phyloP scores from a whole-genome alignment of 805 yeast species.

The Myxozyma geophila region DNA sequence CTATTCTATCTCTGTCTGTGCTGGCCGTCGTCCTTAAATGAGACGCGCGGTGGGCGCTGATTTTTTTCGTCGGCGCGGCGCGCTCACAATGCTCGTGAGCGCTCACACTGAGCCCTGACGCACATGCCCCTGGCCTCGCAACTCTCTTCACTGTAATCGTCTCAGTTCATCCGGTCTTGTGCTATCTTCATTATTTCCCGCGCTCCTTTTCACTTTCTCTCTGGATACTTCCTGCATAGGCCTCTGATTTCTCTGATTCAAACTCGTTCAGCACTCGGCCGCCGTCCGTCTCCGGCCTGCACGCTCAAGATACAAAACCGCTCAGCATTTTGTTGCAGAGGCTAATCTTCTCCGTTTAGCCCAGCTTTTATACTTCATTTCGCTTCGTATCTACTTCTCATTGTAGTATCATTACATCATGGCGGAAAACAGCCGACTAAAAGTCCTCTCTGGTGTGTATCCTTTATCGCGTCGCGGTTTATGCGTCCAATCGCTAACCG shows the following conservation, averaged over 20 bases:
- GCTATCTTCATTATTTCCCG: background rate
- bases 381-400: background rate
- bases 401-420: background rate
- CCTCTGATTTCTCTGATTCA: background rate
- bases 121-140: conserved; percentile 16
- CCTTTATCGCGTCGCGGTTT: background rate
- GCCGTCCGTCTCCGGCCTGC: background rate
- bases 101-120: conserved; percentile 1
- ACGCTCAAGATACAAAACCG: background rate
- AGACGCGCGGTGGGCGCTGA: background rate
- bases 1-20: background rate
- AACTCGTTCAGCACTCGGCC: background rate
- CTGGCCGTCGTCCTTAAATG: no score
- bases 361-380: background rate
- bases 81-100: conserved; percentile 13
- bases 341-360: conserved; percentile 2
- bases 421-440: conserved; percentile 20
- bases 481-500: background rate
- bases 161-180: background rate
- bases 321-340: background rate
- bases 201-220: background rate
- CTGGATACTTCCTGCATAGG: background rate
- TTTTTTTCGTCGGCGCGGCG: conserved; percentile 14
- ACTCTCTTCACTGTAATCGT: conserved; percentile 3
- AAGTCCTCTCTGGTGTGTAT: conserved; percentile 21